These are phyloP conservation scores for Monsonia emarginata DNA, from an alignment of 441 rosid species.

Conservation along the genomic window DNA sequence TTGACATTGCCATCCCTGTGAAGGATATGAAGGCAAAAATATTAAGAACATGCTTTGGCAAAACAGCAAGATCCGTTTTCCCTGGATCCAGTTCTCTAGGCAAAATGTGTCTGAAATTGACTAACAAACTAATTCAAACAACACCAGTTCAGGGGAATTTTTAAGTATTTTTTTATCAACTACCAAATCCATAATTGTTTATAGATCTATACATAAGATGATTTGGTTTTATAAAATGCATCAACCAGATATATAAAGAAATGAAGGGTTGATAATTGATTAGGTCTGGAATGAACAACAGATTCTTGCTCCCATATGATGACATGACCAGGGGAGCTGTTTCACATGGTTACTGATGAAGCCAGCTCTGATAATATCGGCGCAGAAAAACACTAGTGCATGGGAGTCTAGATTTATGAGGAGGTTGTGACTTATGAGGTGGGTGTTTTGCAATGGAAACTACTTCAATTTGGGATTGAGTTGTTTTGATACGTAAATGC, in stretches of 20 bases:
- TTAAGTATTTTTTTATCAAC: background rate
- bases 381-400: too few species aligned
- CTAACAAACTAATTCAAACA: background rate
- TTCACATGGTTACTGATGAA: too few species aligned
- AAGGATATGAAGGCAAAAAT: background rate
- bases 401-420: too few species aligned
- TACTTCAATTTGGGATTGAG: background rate
- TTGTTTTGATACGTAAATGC: background rate
- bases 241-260: background rate
- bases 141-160: background rate
- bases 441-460: background rate
- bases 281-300: too few species aligned
- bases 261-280: too few species aligned
- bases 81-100: background rate
- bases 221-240: background rate
- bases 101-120: background rate
- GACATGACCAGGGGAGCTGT: too few species aligned
- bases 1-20: background rate
- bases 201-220: background rate
- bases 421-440: background rate
- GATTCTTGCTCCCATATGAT: too few species aligned
- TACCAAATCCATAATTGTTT: background rate
- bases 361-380: too few species aligned
- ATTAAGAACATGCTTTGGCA: background rate
- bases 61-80: background rate